These are phyloP conservation scores for Evansstolkia leycettana DNA, from an alignment of 495 filamentous ascomycete species.

Conservation along the genomic window DNA sequence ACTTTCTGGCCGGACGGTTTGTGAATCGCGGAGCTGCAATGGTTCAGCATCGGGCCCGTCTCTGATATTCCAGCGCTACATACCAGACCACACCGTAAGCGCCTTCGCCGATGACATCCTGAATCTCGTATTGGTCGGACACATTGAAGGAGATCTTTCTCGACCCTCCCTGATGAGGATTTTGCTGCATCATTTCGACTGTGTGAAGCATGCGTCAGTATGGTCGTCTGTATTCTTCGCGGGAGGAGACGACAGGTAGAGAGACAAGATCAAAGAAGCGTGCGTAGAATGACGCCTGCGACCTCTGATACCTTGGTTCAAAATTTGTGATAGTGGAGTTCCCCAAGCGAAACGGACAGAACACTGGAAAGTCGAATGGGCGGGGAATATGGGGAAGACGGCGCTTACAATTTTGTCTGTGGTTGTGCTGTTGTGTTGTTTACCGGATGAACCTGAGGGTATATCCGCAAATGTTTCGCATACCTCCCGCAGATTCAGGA, in stretches of 20 bases:
- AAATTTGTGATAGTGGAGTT: too few species aligned
- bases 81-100: slow-evolving; percentile 99
- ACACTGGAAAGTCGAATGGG: too few species aligned
- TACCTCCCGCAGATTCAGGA: too few species aligned
- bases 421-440: background rate
- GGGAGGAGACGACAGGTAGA: too few species aligned
- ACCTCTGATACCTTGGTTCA: too few species aligned
- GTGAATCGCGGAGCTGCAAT: slow-evolving; percentile 83
- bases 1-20: slow-evolving; percentile 98
- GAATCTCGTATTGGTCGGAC: slow-evolving; percentile 98
- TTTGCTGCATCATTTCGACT: slow-evolving; percentile 35
- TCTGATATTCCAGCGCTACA: slow-evolving; percentile 14
- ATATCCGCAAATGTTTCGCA: background rate
- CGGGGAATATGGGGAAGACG: too few species aligned
- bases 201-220: background rate
- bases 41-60: slow-evolving; percentile 8
- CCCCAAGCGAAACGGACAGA: too few species aligned
- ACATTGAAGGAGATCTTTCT: slow-evolving; percentile 99
- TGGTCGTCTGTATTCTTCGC: too few species aligned
- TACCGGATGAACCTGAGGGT: background rate
- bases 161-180: slow-evolving; percentile 43
- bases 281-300: too few species aligned
- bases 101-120: slow-evolving; percentile 97
- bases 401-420: background rate
- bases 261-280: too few species aligned